phyloP scores from a whole-genome alignment of 805 yeast genomes.

The Myxozyma mucilagina region DNA sequence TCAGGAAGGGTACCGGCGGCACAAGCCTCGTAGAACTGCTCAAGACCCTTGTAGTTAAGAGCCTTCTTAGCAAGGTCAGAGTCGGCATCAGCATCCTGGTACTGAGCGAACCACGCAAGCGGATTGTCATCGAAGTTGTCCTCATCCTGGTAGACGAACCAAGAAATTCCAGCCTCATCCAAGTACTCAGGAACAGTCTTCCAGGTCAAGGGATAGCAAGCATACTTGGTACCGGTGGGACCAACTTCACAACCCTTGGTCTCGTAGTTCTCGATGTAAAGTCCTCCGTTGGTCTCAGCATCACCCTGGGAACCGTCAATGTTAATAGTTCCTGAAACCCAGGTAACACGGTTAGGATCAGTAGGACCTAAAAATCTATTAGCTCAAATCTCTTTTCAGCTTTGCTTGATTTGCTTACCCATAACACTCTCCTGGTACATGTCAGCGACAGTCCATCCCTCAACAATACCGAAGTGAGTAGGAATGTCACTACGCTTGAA shows the following conservation, averaged over 20 bases:
- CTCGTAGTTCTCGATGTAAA: constrained; percentile 32
- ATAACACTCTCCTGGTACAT: constrained; percentile 36
- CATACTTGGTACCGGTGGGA: constrained; percentile 21
- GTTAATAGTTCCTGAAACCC: constrained; percentile 36
- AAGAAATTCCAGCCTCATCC: constrained; percentile 26
- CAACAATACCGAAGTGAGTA: constrained; percentile 34
- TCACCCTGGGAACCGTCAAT: constrained; percentile 31
- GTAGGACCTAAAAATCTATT: constrained; percentile 29
- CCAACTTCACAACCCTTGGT: constrained; percentile 16
- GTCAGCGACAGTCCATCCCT: constrained; percentile 36
- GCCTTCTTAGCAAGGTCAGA: constrained; percentile 29
- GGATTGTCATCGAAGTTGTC: constrained; percentile 34
- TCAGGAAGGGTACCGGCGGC: constrained; percentile 35
- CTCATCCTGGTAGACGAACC: constrained; percentile 34
- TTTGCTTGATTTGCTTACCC: constrained; percentile 9
- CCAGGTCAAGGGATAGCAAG: constrained; percentile 35
- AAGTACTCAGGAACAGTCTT: constrained; percentile 32
- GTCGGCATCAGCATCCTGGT: constrained; percentile 21
- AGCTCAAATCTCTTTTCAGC: background rate
- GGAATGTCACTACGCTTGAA: constrained; percentile 33
- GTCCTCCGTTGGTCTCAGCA: constrained; percentile 31
- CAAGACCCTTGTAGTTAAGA: constrained; percentile 29
- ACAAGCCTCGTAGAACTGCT: constrained; percentile 30
- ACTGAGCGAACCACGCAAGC: constrained; percentile 29
- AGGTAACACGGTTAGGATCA: constrained; percentile 35